Base-by-base conservation (phyloP, 805 yeast genomes). In the Wickerhamomyces silvicola region DNA sequence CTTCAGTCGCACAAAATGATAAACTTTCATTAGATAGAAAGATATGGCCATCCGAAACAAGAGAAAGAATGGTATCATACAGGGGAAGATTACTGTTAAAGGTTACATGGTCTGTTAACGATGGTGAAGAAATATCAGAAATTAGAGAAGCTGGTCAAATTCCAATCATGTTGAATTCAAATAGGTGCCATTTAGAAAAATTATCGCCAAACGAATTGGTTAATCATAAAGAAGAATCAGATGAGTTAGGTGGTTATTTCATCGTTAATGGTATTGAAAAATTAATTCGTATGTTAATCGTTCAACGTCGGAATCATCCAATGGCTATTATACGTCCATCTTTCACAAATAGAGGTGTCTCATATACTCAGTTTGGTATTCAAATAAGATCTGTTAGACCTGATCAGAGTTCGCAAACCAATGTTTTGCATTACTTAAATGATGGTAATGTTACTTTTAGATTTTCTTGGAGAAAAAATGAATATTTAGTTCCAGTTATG, bases 271-370 rank as follows among this genome's bases (percentile, higher is more conserved):
- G 98, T 68, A 88, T 90, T 47, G 98, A 92, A 61, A 92, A 92
- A 62, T 70, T 92, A 50, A 77, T 92, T 50, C 84, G 98, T 64
- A 86, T 92, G 97, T 75, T 92, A 59, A 86, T 92, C 66, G 97
- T 92, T 13, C 98, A 90, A 64, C 80, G 97, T 59, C 75, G 98
- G 61, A 92, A 92, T 58, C 97, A 88, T 56, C 95, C 97, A 16
- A 86, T 92, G 96, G 97, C 97, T 10, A 77, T 92, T 50, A 81
- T 87, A 38, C 85, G 98, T 65, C 94, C 95, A 21, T 83, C 95
- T 9, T 92, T 90, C 54, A 81, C 80, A 31, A 87, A 87, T 64
- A 81, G 98, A 71, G 98, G 98, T 52, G 81, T 90, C 6, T 62
- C 85, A 7, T 92, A 92, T 62, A 68, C 95, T 24, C 77, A 78